A percentile compares a stretch with the other conserved stretches of the same genome.
Conservation (phyloP, 2,329 filamentous ascomycete genomes). For the Fusarium fujikuroi region DNA sequence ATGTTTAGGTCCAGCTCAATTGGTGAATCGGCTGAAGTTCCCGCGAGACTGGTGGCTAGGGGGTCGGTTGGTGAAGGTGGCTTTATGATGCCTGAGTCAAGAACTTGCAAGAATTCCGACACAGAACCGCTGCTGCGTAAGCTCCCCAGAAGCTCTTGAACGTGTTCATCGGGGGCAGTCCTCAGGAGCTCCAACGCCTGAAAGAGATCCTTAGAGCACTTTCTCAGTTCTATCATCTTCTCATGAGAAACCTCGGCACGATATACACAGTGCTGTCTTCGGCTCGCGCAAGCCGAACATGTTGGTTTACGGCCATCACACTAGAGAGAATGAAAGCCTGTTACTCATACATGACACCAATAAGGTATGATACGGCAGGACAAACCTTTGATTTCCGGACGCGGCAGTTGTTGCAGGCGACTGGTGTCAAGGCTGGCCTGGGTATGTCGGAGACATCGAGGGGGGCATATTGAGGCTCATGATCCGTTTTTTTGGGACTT, state of each 20-base stretch:
- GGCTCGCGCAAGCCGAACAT: conserved; percentile 19
- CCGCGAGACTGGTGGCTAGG: neutral
- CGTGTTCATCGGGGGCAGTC: neutral
- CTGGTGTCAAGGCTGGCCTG: conserved; percentile 8
- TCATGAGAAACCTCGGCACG: conserved; percentile 18
- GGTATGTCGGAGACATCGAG: conserved; percentile 7
- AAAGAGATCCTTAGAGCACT: conserved; percentile 6
- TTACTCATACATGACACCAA: neutral
- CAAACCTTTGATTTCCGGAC: conserved; percentile 23
- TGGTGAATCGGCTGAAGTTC: neutral
- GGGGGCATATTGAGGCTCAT: conserved; percentile 5
- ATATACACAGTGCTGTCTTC: conserved; percentile 17
- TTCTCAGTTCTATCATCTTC: conserved; percentile 11
- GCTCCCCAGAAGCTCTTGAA: neutral
- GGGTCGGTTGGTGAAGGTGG: neutral
- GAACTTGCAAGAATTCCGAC: conserved; percentile 1
- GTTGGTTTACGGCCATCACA: conserved; percentile 25
- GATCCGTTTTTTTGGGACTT: neutral
- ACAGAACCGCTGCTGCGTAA: conserved; percentile 2
- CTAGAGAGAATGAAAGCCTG: neutral
- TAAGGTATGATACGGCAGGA: neutral
- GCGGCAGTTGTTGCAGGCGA: conserved; percentile 26
- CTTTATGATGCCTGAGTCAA: neutral
- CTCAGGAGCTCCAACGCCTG: conserved; percentile 13
- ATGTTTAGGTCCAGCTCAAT: conserved; percentile 11